Evolutionary conservation across 352 stramenopile genomes (phyloP).

Genomic region (Halophytophthora batemanensis): DNA sequence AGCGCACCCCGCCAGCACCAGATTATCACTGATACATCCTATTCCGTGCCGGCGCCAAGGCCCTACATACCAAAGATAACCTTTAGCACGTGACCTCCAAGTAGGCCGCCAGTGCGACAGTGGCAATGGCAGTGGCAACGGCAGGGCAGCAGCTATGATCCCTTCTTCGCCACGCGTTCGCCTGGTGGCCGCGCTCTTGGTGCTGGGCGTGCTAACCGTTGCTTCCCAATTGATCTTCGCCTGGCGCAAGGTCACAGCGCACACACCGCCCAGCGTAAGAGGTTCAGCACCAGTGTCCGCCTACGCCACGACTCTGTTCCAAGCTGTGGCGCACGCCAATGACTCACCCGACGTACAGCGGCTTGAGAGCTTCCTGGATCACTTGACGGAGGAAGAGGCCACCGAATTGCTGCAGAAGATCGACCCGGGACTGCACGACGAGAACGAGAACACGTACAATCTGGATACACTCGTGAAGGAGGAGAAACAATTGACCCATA

Average conservation of each 20-base stretch:
- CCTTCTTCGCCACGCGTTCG: constrained; percentile 15
- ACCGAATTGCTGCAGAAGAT: constrained; percentile 20
- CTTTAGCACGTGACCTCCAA: constrained; percentile 8
- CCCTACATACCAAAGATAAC: too few species aligned
- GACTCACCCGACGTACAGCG: constrained; percentile 16
- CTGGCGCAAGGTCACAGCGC: constrained; percentile 22
- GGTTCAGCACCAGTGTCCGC: not conserved
- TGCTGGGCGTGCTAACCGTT: constrained; percentile 23
- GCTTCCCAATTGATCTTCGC: constrained; percentile 29
- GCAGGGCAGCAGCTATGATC: constrained; percentile 14
- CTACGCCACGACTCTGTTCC: constrained; percentile 18
- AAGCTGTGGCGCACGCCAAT: constrained; percentile 17
- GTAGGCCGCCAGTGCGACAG: constrained; percentile 20
- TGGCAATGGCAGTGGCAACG: too few species aligned
- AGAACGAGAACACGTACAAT: too few species aligned
- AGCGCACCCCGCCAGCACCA: too few species aligned
- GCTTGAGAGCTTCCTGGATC: constrained; percentile 19
- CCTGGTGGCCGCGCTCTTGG: constrained; percentile 25
- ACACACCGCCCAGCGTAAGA: constrained; percentile 1
- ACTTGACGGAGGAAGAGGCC: constrained; percentile 20
- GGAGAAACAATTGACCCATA: constrained; percentile 29
- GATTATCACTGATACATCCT: too few species aligned
- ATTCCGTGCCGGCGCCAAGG: too few species aligned
- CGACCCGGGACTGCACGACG: not conserved
- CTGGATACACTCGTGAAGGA: too few species aligned